Evolutionary conservation across 2,329 filamentous ascomycete species (phyloP).

Genomic region (Coniella vitis): DNA sequence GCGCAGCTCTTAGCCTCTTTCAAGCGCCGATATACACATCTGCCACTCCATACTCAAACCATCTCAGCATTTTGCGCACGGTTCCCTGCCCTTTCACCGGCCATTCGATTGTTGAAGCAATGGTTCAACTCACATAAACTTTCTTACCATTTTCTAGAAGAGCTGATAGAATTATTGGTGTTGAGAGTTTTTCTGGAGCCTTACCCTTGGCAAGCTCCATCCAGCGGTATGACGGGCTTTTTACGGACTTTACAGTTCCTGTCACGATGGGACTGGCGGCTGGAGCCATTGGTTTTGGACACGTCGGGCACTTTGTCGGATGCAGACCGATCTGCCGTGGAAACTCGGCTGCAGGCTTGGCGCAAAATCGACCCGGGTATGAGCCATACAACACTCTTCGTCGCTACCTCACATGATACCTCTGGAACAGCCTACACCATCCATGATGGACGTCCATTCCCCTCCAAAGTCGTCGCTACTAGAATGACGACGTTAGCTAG

Average conservation of each 20-base stretch:
- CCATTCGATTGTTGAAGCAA: slow-evolving; percentile 77
- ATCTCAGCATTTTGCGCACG: slow-evolving; percentile 75
- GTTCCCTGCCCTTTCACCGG: slow-evolving; percentile 70
- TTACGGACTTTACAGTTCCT: slow-evolving; percentile 73
- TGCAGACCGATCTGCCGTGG: slow-evolving; percentile 55
- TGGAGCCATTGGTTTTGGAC: slow-evolving; percentile 75
- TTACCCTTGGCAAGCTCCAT: slow-evolving; percentile 72
- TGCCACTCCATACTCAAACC: slow-evolving; percentile 75
- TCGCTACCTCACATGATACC: slow-evolving; percentile 69
- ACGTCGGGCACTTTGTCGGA: slow-evolving; percentile 57
- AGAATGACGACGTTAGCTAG: slow-evolving; percentile 77
- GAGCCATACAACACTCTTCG: slow-evolving; percentile 76
- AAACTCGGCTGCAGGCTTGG: slow-evolving; percentile 73
- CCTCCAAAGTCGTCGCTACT: slow-evolving; percentile 75
- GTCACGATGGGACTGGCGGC: slow-evolving; percentile 85
- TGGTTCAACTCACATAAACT: slow-evolving; percentile 88
- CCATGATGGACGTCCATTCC: slow-evolving; percentile 40
- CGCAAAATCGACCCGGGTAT: slow-evolving; percentile 81
- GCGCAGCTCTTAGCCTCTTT: slow-evolving; percentile 63
- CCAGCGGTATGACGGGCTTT: slow-evolving; percentile 72
- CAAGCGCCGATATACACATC: slow-evolving; percentile 63
- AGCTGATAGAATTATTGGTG: slow-evolving; percentile 78
- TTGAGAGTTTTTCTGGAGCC: slow-evolving; percentile 73
- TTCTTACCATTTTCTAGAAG: slow-evolving; percentile 64
- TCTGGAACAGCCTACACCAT: slow-evolving; percentile 79